phyloP scores from a whole-genome alignment of 1,139 yeast genomes.

The Wickerhamomyces sp. region DNA sequence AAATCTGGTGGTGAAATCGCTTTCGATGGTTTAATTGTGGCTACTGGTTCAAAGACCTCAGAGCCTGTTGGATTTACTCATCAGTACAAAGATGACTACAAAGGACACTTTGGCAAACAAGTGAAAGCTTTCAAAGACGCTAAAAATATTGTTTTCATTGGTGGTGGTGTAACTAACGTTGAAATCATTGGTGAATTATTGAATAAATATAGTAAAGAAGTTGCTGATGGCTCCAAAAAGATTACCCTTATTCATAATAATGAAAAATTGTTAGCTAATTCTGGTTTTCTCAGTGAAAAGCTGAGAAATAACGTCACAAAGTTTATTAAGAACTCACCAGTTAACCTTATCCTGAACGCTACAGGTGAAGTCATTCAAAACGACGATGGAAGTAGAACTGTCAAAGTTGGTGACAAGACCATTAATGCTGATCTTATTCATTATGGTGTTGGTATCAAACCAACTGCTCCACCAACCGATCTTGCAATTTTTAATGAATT shows the following conservation, averaged over 20 bases:
- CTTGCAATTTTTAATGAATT: slow-evolving; percentile 14
- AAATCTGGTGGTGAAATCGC: slow-evolving; percentile 2
- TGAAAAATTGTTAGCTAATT: slow-evolving; percentile 9
- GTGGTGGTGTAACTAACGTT: slow-evolving; percentile 24
- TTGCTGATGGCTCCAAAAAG: slow-evolving; percentile 13
- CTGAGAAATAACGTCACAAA: slow-evolving; percentile 8
- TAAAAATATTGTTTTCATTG: slow-evolving; percentile 21
- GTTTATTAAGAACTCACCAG: slow-evolving; percentile 6
- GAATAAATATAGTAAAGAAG: slow-evolving; percentile 6
- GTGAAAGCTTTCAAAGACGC: slow-evolving; percentile 10
- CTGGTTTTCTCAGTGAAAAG: slow-evolving; percentile 1
- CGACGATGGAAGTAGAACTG: slow-evolving; percentile 2
- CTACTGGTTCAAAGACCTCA: slow-evolving; percentile 23
- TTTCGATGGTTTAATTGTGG: slow-evolving; percentile 21
- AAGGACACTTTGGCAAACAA: slow-evolving; percentile 1
- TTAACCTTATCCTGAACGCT: slow-evolving; percentile 10
- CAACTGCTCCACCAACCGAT: slow-evolving; percentile 22
- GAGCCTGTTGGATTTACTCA: slow-evolving; percentile 15
- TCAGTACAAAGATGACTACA: slow-evolving; percentile 6
- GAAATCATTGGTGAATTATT: slow-evolving; percentile 24
- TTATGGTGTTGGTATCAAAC: slow-evolving; percentile 19
- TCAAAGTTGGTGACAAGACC: slow-evolving; percentile 7
- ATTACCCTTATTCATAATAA: slow-evolving; percentile 19
- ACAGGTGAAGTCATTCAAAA: slow-evolving; percentile 7
- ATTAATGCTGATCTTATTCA: slow-evolving; percentile 19